Conservation (phyloP, 129 eudicot genomes). For the Pulicaria dysenterica region DNA sequence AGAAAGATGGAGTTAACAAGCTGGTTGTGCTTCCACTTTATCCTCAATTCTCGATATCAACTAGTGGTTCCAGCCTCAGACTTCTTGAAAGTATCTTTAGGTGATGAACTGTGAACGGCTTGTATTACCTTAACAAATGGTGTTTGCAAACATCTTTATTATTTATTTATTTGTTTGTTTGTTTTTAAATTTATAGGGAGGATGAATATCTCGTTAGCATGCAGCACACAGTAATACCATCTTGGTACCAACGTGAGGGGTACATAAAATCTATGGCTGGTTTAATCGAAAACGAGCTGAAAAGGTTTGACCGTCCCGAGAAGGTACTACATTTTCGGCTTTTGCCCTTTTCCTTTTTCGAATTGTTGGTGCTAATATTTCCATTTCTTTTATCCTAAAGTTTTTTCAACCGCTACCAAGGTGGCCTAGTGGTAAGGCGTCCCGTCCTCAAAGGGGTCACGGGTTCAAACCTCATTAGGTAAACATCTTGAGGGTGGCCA, state of each 20-base stretch:
- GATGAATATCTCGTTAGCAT: constrained; percentile 93
- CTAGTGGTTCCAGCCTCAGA: constrained; percentile 98
- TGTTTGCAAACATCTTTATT: constrained; percentile 12
- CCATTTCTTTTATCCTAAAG: constrained; percentile 12
- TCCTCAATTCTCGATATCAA: constrained; percentile 96
- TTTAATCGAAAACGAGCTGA: constrained; percentile 77
- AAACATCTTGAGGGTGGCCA: too few species aligned
- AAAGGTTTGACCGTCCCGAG: constrained; percentile 62
- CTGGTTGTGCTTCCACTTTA: constrained; percentile 98
- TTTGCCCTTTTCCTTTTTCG: constrained; percentile 1
- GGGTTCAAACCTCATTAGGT: too few species aligned
- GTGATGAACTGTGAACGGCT: constrained; percentile 39
- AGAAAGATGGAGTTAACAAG: constrained; percentile 82
- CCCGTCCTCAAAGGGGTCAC: too few species aligned
- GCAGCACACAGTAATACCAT: constrained; percentile 99
- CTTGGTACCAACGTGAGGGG: constrained; percentile 99
- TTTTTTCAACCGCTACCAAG: too few species aligned
- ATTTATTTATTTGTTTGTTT: neutral
- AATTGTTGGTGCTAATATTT: neutral
- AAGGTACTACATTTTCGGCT: constrained; percentile 45
- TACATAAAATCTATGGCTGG: constrained; percentile 89
- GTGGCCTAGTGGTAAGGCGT: too few species aligned
- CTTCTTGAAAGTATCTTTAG: constrained; percentile 90
- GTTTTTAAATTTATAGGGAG: constrained; percentile 59
- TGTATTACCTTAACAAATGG: constrained; percentile 2